Evolutionary conservation across 2,329 filamentous ascomycete genomes (phyloP).

Genomic region (Achaetomium macrosporum): DNA sequence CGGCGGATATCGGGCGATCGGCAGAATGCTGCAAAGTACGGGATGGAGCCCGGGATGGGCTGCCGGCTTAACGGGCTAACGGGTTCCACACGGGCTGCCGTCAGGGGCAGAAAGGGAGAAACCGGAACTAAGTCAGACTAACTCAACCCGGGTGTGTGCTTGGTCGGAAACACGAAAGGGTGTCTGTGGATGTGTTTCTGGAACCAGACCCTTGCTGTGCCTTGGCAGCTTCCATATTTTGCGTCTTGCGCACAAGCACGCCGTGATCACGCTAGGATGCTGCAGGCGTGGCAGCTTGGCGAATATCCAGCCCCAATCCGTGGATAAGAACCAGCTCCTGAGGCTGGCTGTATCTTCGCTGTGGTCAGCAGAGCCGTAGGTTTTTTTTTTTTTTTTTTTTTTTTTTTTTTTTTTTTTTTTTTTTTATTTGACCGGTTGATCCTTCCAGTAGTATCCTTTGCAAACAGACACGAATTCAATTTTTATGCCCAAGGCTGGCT

Average conservation of each 20-base stretch:
- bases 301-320: slow-evolving; percentile 4
- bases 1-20: slow-evolving; percentile 27
- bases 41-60: slow-evolving; percentile 12
- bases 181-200: background rate
- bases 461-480: background rate
- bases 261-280: background rate
- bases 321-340: background rate
- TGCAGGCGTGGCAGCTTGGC: background rate
- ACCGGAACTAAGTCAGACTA: slow-evolving; percentile 14
- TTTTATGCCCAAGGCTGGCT: background rate
- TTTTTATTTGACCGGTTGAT: background rate
- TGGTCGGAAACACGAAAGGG: slow-evolving; percentile 1
- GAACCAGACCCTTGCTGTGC: background rate
- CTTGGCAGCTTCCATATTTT: too few relatives aligned
- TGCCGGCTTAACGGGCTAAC: slow-evolving; percentile 19
- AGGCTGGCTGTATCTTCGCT: slow-evolving; percentile 6
- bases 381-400: background rate
- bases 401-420: background rate
- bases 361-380: slow-evolving; percentile 1
- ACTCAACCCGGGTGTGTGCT: background rate
- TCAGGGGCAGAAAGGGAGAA: slow-evolving; percentile 17
- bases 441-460: background rate
- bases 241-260: background rate
- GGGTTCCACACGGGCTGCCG: slow-evolving; percentile 9
- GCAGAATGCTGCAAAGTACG: slow-evolving; percentile 17